Evolutionary conservation across 352 stramenopile species (phyloP).

Genomic region (Globisporangium cystogenes): DNA sequence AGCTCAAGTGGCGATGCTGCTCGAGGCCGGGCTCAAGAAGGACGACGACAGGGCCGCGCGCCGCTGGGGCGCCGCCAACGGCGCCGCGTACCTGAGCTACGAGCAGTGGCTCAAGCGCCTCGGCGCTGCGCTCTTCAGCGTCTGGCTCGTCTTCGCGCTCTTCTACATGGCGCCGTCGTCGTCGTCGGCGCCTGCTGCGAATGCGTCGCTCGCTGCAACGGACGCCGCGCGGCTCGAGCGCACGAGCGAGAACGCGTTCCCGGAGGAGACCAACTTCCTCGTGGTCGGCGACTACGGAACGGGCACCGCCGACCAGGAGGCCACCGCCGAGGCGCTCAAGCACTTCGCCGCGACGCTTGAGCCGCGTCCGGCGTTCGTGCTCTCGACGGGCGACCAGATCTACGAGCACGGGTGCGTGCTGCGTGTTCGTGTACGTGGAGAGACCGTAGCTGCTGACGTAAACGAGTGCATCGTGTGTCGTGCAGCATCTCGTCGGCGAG

Average conservation of each 20-base stretch:
- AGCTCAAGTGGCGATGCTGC: slow-evolving; percentile 28
- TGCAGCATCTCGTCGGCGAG: slow-evolving; percentile 49
- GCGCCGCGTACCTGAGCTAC: slow-evolving; percentile 26
- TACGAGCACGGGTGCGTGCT: slow-evolving; percentile 69
- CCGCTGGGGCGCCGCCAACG: slow-evolving; percentile 16
- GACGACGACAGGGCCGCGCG: slow-evolving; percentile 41
- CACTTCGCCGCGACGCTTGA: slow-evolving; percentile 47
- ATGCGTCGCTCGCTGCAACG: neutral
- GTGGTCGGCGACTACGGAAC: slow-evolving; percentile 82
- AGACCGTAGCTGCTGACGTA: neutral
- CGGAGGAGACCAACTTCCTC: slow-evolving; percentile 64
- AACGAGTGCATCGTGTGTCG: neutral
- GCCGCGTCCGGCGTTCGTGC: slow-evolving; percentile 61
- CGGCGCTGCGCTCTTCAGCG: slow-evolving; percentile 36
- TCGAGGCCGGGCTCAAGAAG: slow-evolving; percentile 55
- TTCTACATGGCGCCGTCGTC: slow-evolving; percentile 19
- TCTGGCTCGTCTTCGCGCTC: slow-evolving; percentile 60
- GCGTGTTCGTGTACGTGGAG: slow-evolving; percentile 1
- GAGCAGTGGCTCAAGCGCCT: slow-evolving; percentile 63
- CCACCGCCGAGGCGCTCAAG: slow-evolving; percentile 59
- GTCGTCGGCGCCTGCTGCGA: neutral
- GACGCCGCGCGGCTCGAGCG: neutral
- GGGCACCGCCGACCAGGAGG: slow-evolving; percentile 47
- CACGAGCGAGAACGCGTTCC: slow-evolving; percentile 39
- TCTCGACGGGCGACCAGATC: slow-evolving; percentile 84